These are phyloP conservation scores for Coniochaeta sp. DNA, from an alignment of 2,329 filamentous ascomycete genomes.

Conservation along the genomic window DNA sequence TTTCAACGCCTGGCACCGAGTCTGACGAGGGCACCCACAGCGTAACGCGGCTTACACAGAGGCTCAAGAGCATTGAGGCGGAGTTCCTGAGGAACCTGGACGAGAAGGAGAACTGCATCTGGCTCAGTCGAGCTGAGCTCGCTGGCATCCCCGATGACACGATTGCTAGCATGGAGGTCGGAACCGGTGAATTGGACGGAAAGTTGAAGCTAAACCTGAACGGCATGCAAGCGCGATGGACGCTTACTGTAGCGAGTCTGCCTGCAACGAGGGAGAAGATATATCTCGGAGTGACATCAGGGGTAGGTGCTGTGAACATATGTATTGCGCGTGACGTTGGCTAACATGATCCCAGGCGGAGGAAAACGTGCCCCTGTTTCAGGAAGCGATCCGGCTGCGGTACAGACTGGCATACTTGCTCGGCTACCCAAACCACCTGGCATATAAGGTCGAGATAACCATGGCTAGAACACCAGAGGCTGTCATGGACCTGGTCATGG, in stretches of 20 bases:
- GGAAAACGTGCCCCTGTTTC: not conserved
- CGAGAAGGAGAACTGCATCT: constrained; percentile 73
- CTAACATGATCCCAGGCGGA: too few relatives aligned
- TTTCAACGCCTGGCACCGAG: constrained; percentile 55
- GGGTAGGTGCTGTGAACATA: constrained; percentile 24
- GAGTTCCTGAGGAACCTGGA: constrained; percentile 74
- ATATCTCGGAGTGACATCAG: constrained; percentile 69
- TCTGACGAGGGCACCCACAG: not conserved
- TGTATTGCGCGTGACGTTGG: constrained; percentile 56
- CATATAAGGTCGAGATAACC: not conserved
- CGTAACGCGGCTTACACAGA: not conserved
- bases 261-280: constrained; percentile 61
- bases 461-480: not conserved
- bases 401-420: not conserved
- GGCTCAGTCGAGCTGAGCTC: constrained; percentile 68
- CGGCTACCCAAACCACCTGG: not conserved
- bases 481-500: not conserved
- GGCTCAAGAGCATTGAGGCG: constrained; percentile 67
- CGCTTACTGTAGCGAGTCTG: constrained; percentile 68
- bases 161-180: constrained; percentile 60
- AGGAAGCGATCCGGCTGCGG: not conserved
- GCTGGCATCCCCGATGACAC: constrained; percentile 72
- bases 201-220: constrained; percentile 72
- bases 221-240: constrained; percentile 73
- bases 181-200: constrained; percentile 63